Conservation (phyloP, 1,284 basidiomycete genomes). For the Ganoderma boninense region DNA sequence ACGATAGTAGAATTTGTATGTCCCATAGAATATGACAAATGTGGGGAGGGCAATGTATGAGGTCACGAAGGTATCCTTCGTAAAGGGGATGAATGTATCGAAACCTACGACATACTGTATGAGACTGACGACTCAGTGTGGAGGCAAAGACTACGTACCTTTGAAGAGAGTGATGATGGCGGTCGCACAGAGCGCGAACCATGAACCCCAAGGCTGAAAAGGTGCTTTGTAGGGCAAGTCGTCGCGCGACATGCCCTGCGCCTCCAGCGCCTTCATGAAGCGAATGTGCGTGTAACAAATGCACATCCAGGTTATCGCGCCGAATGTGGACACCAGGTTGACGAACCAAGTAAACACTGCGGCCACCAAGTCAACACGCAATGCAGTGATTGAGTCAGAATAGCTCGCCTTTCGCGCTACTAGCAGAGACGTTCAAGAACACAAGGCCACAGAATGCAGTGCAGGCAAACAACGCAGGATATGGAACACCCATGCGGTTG, state of each 20-base stretch:
- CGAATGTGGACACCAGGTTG: slow-evolving; percentile 66
- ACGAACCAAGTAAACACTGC: slow-evolving; percentile 78
- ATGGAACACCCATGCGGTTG: slow-evolving; percentile 50
- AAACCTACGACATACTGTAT: slow-evolving; percentile 34
- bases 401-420: slow-evolving; percentile 56
- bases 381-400: background rate
- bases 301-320: slow-evolving; percentile 78
- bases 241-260: slow-evolving; percentile 70
- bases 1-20: slow-evolving; percentile 64
- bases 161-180: slow-evolving; percentile 72
- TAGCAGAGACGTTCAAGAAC: slow-evolving; percentile 67
- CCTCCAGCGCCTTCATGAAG: slow-evolving; percentile 76
- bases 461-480: slow-evolving; percentile 56
- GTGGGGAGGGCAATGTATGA: slow-evolving; percentile 61
- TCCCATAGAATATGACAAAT: slow-evolving; percentile 65
- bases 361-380: slow-evolving; percentile 28
- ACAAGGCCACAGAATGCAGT: slow-evolving; percentile 64
- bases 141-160: slow-evolving; percentile 39
- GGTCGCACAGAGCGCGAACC: slow-evolving; percentile 68
- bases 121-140: background rate
- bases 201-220: slow-evolving; percentile 69
- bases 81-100: slow-evolving; percentile 59
- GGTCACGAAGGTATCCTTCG: slow-evolving; percentile 70
- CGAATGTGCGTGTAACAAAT: slow-evolving; percentile 65
- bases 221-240: slow-evolving; percentile 75